Base-by-base conservation (phyloP, 345 rosid species). In the Dovyalis caffra region DNA sequence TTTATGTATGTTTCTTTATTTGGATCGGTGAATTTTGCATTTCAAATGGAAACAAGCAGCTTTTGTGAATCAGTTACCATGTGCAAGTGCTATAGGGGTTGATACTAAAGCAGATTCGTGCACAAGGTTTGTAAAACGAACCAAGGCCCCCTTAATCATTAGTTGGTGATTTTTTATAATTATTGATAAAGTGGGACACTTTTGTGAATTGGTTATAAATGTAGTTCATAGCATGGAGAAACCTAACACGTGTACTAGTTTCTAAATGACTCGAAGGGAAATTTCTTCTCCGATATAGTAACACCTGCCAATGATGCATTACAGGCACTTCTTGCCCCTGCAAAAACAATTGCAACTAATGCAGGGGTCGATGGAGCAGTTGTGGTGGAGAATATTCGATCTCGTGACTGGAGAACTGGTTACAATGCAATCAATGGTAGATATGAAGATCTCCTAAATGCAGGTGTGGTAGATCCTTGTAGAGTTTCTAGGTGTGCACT, bases 271-370 rank as follows among this genome's bases (percentile, higher is more conserved):
- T 37, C n/a, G 9, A 1, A 21, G 3, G 9, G 51, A 37, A 37
- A 37, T n/a, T 66, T 16, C 51, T 37, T 35, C 56, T 28, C 72
- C 66, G 97, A 97, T 72, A 86, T 72, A 11, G 47, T 40, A 40
- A 40, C 47, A 40, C 47, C 2, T 40, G 12, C 5, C 47, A 12
- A 0, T 40, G 47, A 40, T 40, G 47, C 47, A 40, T 34, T 34
- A 40, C 87, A 94, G 97, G 97, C 98, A 35, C 91, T 92, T 70
- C 79, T 86, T 33, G 90, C 90, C 70, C 98, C 98, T 75, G 82
- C 95, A 62, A 83, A 84, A 81, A 83, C 90, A 65, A 94, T 94
- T 79, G 97, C 97, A 70, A 76, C 82, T 35, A 94, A 92, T 79
- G 90, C 93, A 0, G 97, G 97, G 66, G 85, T 86, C n/a, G 97